A percentile compares a stretch with the other conserved stretches of the same genome.
Evolutionary conservation across 805 yeast genomes (phyloP).

Genomic region (Pichia membranifaciens): DNA sequence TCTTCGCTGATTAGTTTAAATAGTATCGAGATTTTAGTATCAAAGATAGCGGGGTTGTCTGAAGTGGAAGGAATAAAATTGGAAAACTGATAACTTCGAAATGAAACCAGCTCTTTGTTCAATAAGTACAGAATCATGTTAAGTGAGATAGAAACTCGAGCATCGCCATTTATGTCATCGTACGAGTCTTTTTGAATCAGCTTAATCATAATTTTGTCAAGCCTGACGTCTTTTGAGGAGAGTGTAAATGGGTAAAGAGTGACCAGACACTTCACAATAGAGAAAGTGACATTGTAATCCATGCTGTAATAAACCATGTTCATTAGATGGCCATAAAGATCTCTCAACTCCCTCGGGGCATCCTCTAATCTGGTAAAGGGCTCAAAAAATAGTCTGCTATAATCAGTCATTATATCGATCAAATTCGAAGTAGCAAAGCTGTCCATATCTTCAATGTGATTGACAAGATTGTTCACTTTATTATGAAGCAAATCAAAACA

Average conservation of each 20-base stretch:
- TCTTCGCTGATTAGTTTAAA: constrained; percentile 49
- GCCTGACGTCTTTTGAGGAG: constrained; percentile 32
- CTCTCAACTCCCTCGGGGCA: constrained; percentile 41
- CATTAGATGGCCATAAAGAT: constrained; percentile 44
- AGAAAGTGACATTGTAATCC: constrained; percentile 56
- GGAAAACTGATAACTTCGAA: constrained; percentile 31
- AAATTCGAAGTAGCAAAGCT: constrained; percentile 62
- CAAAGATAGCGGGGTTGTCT: constrained; percentile 41
- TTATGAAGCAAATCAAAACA: constrained; percentile 66
- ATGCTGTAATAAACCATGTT: constrained; percentile 42
- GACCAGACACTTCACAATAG: constrained; percentile 50
- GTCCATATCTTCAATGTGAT: constrained; percentile 48
- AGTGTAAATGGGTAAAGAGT: constrained; percentile 57
- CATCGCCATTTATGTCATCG: constrained; percentile 4
- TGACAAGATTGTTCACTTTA: constrained; percentile 44
- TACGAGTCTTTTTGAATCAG: constrained; percentile 11
- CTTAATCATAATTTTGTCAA: constrained; percentile 45
- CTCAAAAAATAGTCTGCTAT: constrained; percentile 55
- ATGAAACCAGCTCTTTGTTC: constrained; percentile 34
- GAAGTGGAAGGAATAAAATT: constrained; percentile 52
- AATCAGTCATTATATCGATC: constrained; percentile 60
- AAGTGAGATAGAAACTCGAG: constrained; percentile 11
- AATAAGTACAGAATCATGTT: constrained; percentile 20
- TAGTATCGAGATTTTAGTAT: constrained; percentile 55
- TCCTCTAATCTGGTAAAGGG: constrained; percentile 1